Conservation (phyloP, 371 early-diverging fungal genomes). For the Syncephalis plumigaleata region DNA sequence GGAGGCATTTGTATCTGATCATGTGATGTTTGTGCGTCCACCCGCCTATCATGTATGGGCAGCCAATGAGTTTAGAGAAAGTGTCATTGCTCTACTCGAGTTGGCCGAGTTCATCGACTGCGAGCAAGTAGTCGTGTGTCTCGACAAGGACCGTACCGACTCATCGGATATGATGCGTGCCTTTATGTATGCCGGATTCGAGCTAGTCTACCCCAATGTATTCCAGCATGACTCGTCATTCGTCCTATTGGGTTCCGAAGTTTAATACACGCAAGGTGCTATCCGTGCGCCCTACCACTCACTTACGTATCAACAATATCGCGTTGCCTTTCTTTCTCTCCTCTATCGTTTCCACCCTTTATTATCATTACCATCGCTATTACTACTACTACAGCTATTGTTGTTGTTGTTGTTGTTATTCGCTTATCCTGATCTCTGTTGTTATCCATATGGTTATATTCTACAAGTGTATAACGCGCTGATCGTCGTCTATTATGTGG, state of each 20-base stretch:
- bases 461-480: too few species aligned
- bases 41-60: constrained; percentile 6
- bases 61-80: constrained; percentile 12
- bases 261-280: too few species aligned
- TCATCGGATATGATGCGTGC: constrained; percentile 14
- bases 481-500: too few species aligned
- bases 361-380: too few species aligned
- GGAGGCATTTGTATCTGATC: constrained; percentile 15
- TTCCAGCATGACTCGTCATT: constrained; percentile 15
- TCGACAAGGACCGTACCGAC: constrained; percentile 5
- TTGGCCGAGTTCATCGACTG: constrained; percentile 17
- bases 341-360: too few species aligned
- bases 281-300: too few species aligned
- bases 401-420: too few species aligned
- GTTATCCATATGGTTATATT: too few species aligned
- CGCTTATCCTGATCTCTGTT: too few species aligned
- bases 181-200: constrained; percentile 24
- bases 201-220: constrained; percentile 16
- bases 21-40: constrained; percentile 11
- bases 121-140: constrained; percentile 12
- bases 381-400: too few species aligned
- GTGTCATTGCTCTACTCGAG: constrained; percentile 18
- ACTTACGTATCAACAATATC: too few species aligned
- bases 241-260: constrained; percentile 16
- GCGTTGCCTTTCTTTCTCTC: too few species aligned